Evolutionary conservation across 1,284 basidiomycete species (phyloP).

Genomic region (Peniophora sp.): DNA sequence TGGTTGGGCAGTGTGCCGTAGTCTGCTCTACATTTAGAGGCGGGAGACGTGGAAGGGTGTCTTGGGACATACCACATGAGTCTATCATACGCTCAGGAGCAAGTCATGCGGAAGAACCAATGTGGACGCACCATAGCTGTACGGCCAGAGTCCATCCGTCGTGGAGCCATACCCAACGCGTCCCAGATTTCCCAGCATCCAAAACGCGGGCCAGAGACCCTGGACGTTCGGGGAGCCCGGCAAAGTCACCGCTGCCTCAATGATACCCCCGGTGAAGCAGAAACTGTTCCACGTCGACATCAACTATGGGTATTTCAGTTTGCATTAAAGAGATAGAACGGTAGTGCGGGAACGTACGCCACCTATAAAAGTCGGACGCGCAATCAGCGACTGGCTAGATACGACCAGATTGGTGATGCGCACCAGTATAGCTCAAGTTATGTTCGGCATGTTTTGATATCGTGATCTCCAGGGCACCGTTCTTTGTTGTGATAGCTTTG

Average conservation of each 20-base stretch:
- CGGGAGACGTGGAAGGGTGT: conserved; percentile 39
- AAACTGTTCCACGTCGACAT: conserved; percentile 52
- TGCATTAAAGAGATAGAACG: neutral
- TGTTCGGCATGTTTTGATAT: conserved; percentile 60
- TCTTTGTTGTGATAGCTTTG: conserved; percentile 66
- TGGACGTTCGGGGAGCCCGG: conserved; percentile 51
- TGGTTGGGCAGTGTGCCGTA: conserved; percentile 49
- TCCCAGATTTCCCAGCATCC: conserved; percentile 77
- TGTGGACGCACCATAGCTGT: conserved; percentile 25
- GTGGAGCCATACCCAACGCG: conserved; percentile 70
- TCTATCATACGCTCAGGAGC: conserved; percentile 23
- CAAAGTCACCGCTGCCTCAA: conserved; percentile 51
- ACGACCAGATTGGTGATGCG: neutral
- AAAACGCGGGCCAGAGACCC: conserved; percentile 69
- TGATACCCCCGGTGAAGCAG: conserved; percentile 74
- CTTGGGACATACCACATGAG: conserved; percentile 43
- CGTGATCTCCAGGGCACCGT: conserved; percentile 78
- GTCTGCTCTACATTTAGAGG: conserved; percentile 18
- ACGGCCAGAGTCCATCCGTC: conserved; percentile 33
- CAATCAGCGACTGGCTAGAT: neutral
- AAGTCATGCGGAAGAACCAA: neutral
- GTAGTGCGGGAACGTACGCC: conserved; percentile 22
- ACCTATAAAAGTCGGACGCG: neutral
- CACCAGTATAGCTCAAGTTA: conserved; percentile 69
- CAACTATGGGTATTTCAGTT: conserved; percentile 9